Percentiles rank a stretch among this genome's conserved stretches.
Evolutionary conservation across 2,329 filamentous ascomycete species (phyloP).

Genomic region (Diaporthe sp.): DNA sequence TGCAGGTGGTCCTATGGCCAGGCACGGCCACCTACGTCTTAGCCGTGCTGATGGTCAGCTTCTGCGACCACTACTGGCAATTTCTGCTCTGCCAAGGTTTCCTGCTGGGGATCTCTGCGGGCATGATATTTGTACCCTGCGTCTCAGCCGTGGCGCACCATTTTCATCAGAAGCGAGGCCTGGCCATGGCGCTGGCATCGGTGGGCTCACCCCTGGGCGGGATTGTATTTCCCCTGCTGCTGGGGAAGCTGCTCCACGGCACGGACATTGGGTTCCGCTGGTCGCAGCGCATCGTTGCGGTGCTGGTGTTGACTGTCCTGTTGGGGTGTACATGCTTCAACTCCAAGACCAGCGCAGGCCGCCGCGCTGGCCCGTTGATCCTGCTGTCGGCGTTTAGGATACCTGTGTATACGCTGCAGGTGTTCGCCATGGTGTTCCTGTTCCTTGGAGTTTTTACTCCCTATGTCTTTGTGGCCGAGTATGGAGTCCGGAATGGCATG

Average conservation of each 20-base stretch:
- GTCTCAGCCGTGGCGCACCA: constrained; percentile 52
- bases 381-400: background rate
- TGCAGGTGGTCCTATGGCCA: constrained; percentile 46
- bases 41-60: constrained; percentile 50
- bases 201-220: constrained; percentile 58
- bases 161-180: constrained; percentile 53
- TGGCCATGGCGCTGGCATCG: constrained; percentile 53
- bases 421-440: background rate
- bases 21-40: constrained; percentile 41
- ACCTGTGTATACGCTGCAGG: background rate
- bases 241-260: constrained; percentile 52
- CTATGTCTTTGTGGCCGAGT: background rate
- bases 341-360: background rate
- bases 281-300: constrained; percentile 50
- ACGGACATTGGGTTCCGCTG: constrained; percentile 44
- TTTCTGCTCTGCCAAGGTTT: constrained; percentile 56
- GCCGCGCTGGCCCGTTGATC: background rate
- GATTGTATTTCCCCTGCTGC: constrained; percentile 56
- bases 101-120: constrained; percentile 50
- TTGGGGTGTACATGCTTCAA: background rate
- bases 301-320: background rate
- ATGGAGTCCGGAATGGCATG: background rate
- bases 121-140: constrained; percentile 52
- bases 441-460: background rate
- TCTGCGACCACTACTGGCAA: constrained; percentile 55